Percentiles rank a stretch among this genome's conserved stretches.
Conservation (phyloP, 805 yeast genomes). For the Ogataea paradorogensis region DNA sequence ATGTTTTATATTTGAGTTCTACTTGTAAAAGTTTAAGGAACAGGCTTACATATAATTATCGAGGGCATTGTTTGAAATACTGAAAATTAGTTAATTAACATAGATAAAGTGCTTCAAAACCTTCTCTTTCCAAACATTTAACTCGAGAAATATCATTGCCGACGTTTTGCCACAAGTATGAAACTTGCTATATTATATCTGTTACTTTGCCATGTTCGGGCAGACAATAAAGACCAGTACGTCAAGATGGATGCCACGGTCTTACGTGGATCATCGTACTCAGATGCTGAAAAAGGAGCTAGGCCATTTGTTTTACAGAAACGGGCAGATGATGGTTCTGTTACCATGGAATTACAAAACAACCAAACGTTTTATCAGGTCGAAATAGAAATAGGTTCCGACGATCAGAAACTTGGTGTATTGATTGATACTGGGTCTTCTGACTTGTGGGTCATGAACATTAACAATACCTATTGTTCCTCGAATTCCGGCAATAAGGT, state of each 20-base stretch:
- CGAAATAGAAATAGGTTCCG: conserved; percentile 52
- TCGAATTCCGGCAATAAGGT: conserved; percentile 1
- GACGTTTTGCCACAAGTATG: background rate
- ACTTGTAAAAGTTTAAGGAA: too few species aligned
- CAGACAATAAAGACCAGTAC: conserved; percentile 8
- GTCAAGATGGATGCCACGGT: conserved; percentile 23
- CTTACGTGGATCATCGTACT: conserved; percentile 18
- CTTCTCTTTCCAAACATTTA: too few species aligned
- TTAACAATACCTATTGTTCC: conserved; percentile 46
- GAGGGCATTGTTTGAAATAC: too few species aligned
- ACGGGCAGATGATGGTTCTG: conserved; percentile 27
- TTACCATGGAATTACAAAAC: conserved; percentile 36
- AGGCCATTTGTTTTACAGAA: conserved; percentile 24
- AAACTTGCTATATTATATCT: background rate
- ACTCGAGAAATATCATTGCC: background rate
- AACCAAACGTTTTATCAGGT: conserved; percentile 44
- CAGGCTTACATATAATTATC: too few species aligned
- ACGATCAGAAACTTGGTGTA: conserved; percentile 51
- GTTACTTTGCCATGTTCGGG: background rate
- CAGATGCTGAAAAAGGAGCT: conserved; percentile 11
- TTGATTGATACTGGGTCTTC: conserved; percentile 76
- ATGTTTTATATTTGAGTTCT: background rate
- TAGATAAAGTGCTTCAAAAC: too few species aligned
- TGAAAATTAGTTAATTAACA: too few species aligned
- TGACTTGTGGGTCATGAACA: conserved; percentile 62